These are phyloP conservation scores for Suillus paluster DNA, from an alignment of 768 basidiomycete genomes.

Conservation along the genomic window DNA sequence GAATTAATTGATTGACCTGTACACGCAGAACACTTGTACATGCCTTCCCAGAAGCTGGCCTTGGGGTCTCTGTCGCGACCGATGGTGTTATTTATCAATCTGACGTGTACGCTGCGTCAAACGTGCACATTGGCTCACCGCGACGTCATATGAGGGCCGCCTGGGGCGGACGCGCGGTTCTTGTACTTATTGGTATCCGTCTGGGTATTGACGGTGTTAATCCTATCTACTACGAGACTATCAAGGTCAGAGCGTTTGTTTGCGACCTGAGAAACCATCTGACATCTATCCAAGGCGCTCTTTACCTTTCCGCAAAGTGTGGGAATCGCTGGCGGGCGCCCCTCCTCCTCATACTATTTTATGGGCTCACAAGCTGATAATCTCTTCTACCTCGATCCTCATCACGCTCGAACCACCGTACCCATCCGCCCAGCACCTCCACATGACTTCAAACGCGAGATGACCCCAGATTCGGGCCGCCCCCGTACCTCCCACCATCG, in stretches of 20 bases:
- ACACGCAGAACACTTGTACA: constrained; percentile 70
- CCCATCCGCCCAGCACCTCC: constrained; percentile 62
- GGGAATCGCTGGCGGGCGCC: constrained; percentile 95
- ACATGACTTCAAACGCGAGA: constrained; percentile 33
- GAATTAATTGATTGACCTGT: constrained; percentile 9
- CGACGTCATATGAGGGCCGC: constrained; percentile 32
- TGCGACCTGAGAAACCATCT: constrained; percentile 1
- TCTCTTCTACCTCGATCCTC: constrained; percentile 83
- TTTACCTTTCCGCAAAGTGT: constrained; percentile 96
- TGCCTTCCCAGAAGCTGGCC: constrained; percentile 76
- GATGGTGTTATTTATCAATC: constrained; percentile 85
- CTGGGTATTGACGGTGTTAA: constrained; percentile 94
- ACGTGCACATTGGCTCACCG: constrained; percentile 34
- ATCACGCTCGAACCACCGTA: constrained; percentile 77
- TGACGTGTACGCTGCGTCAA: constrained; percentile 84
- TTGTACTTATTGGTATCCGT: constrained; percentile 85
- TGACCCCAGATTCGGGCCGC: constrained; percentile 30
- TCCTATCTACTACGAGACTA: constrained; percentile 89
- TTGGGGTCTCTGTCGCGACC: constrained; percentile 81
- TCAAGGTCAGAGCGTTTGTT: constrained; percentile 55
- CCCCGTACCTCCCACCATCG: constrained; percentile 36
- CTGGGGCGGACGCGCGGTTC: constrained; percentile 87
- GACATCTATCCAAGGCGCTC: constrained; percentile 55
- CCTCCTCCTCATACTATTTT: constrained; percentile 98
- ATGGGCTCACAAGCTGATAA: constrained; percentile 90